phyloP scores from a whole-genome alignment of 2,329 filamentous ascomycete genomes.

The Pseudogymnoascus sp. region DNA sequence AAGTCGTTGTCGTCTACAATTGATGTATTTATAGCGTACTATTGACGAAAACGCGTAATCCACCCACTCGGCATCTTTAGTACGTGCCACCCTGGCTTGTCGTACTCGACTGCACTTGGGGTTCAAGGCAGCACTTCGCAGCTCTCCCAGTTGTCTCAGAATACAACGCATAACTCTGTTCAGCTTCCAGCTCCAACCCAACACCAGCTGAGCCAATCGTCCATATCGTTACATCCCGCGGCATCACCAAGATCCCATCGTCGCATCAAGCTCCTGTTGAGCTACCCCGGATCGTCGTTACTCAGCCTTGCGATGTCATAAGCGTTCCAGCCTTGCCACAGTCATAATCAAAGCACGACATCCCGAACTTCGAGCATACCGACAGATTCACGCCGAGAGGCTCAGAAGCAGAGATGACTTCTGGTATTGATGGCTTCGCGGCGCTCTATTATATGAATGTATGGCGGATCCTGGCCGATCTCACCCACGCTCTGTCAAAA shows the following conservation, averaged over 20 bases:
- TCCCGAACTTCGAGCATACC: not conserved
- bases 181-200: not conserved
- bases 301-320: constrained; percentile 8
- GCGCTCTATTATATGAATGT: constrained; percentile 19
- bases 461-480: constrained; percentile 74
- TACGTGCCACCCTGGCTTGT: not conserved
- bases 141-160: not conserved
- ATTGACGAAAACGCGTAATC: not conserved
- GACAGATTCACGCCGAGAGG: not conserved
- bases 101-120: not conserved
- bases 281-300: not conserved
- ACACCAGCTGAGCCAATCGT: not conserved
- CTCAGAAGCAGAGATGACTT: not conserved
- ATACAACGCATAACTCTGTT: not conserved
- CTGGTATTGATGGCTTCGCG: not conserved
- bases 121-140: not conserved
- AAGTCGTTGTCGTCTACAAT: not conserved
- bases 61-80: not conserved
- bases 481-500: constrained; percentile 81
- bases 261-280: not conserved
- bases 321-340: constrained; percentile 1
- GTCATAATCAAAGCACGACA: constrained; percentile 1
- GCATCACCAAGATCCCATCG: not conserved
- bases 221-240: not conserved
- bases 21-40: not conserved